phyloP scores from a whole-genome alignment of 805 yeast species.

The Myxozyma vanderwaltii region DNA sequence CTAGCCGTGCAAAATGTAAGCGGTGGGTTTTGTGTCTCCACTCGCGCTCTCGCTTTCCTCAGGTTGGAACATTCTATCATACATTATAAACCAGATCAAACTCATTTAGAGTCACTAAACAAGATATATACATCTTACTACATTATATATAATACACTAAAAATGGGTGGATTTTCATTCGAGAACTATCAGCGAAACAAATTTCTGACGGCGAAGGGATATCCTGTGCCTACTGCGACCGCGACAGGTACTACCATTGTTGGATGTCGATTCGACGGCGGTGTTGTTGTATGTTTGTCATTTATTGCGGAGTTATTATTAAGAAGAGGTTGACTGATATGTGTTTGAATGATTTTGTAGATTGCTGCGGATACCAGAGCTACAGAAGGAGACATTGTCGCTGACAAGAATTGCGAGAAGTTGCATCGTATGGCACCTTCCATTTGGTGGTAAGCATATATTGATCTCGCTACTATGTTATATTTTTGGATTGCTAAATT shows the following conservation, averaged over 20 bases:
- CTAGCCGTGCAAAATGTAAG: constrained; percentile 10
- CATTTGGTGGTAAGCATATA: constrained; percentile 59
- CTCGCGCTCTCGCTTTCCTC: not conserved
- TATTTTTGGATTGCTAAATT: not conserved
- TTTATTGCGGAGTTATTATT: not conserved
- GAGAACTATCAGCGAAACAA: constrained; percentile 92
- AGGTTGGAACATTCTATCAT: constrained; percentile 13
- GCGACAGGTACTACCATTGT: constrained; percentile 99
- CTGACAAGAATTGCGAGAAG: constrained; percentile 97
- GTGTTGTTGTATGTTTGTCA: constrained; percentile 61
- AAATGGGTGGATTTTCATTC: constrained; percentile 69
- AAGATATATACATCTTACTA: not conserved
- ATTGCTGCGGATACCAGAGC: constrained; percentile 99
- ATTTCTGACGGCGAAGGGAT: constrained; percentile 69
- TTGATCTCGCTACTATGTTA: not conserved
- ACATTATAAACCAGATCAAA: not conserved
- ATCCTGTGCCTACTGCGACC: constrained; percentile 81
- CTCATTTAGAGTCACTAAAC: not conserved
- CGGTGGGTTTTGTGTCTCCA: not conserved
- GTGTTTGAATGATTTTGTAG: constrained; percentile 19
- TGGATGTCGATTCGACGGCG: constrained; percentile 89
- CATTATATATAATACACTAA: not conserved
- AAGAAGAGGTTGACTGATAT: not conserved
- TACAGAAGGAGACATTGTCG: constrained; percentile 93
- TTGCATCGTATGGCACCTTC: constrained; percentile 81